Conservation (phyloP, 257 asterid genomes). For the Euphrasia confusa region DNA sequence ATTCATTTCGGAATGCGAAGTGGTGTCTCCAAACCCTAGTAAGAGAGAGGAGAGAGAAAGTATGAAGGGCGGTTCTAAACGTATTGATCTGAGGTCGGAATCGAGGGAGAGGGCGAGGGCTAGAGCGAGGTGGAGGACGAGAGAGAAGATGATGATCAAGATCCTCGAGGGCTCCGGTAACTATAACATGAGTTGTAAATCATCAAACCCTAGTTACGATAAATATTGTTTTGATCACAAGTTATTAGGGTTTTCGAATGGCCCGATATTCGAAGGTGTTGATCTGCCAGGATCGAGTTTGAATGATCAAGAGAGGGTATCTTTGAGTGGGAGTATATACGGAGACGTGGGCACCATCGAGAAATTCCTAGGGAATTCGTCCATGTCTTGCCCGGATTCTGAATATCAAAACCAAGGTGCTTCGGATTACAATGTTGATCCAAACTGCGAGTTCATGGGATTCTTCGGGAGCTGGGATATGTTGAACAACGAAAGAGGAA, state of each 20-base stretch:
- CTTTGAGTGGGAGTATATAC: conserved; percentile 3
- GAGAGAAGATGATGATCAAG: conserved; percentile 46
- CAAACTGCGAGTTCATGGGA: conserved; percentile 27
- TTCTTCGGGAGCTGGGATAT: conserved; percentile 41
- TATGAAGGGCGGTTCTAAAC: neutral
- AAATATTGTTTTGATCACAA: conserved; percentile 13
- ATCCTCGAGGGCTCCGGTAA: neutral
- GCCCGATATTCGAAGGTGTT: conserved; percentile 28
- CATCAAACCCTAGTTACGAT: conserved; percentile 28
- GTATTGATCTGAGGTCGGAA: conserved; percentile 23
- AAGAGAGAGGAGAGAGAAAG: neutral
- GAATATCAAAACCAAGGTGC: neutral
- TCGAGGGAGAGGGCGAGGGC: conserved; percentile 57
- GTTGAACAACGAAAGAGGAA: conserved; percentile 28
- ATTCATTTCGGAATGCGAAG: conserved; percentile 45
- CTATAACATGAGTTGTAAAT: neutral
- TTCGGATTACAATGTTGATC: conserved; percentile 21
- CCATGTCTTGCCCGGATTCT: conserved; percentile 23
- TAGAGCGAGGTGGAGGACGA: conserved; percentile 47
- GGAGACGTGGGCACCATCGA: conserved; percentile 46
- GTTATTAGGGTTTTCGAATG: conserved; percentile 25
- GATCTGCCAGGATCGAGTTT: conserved; percentile 26
- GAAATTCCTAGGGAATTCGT: conserved; percentile 33
- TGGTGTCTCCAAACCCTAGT: neutral
- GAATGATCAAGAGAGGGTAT: conserved; percentile 23